These are phyloP conservation scores for Aspergillus neotritici DNA, from an alignment of 2,329 filamentous ascomycete genomes.

Conservation along the genomic window DNA sequence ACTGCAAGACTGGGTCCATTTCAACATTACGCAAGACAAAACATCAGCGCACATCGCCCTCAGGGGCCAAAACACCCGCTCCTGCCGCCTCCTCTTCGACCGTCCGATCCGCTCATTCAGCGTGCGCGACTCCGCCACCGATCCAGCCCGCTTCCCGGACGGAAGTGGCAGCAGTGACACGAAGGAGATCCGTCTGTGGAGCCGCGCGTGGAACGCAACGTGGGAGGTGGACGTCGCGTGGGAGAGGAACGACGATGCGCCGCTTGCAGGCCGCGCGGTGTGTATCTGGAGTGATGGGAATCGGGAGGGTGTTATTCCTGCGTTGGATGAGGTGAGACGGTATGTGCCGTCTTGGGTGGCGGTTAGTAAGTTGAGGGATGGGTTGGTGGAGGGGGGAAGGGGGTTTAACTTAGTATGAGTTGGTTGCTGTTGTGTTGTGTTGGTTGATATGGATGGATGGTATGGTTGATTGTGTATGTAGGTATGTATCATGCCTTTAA, in stretches of 20 bases:
- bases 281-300: conserved; percentile 91
- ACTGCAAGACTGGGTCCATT: conserved; percentile 59
- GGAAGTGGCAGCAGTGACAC: conserved; percentile 56
- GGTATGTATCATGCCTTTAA: too few relatives aligned
- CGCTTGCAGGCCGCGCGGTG: conserved; percentile 59
- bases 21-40: conserved; percentile 53
- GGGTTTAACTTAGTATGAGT: conserved; percentile 48
- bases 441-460: not conserved
- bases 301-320: conserved; percentile 64
- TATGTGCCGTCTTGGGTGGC: conserved; percentile 77
- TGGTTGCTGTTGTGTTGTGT: not conserved
- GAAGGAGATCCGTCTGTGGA: conserved; percentile 70
- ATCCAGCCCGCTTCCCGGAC: conserved; percentile 59
- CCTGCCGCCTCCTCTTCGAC: conserved; percentile 69
- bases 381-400: conserved; percentile 75
- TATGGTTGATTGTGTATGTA: not conserved
- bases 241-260: conserved; percentile 30
- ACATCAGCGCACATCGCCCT: conserved; percentile 58
- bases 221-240: conserved; percentile 74
- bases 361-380: conserved; percentile 68
- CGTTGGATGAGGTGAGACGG: conserved; percentile 70
- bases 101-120: conserved; percentile 59
- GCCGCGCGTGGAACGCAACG: conserved; percentile 67
- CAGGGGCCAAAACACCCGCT: conserved; percentile 67
- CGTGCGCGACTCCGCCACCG: conserved; percentile 55